Conservation (phyloP, 148 eudicot genomes). For the Chenopodium album region DNA sequence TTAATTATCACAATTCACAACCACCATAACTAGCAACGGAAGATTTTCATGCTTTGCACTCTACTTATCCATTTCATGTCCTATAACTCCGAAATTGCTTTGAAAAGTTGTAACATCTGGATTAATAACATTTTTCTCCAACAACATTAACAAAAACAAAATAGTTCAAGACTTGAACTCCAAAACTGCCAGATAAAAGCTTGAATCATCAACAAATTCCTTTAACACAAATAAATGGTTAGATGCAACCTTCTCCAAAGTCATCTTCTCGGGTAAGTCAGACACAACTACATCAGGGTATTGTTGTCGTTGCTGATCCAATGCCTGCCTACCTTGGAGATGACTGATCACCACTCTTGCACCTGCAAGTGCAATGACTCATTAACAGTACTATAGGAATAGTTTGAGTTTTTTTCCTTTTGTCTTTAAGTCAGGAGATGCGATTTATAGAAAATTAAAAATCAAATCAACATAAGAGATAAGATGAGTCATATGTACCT, state of each 20-base stretch:
- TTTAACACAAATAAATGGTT: conserved; percentile 42
- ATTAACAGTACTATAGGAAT: not conserved
- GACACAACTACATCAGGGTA: conserved; percentile 64
- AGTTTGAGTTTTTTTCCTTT: not conserved
- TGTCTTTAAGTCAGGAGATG: not conserved
- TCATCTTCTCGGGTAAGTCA: conserved; percentile 53
- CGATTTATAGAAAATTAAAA: no score
- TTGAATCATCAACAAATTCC: conserved; percentile 55
- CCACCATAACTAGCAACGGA: not conserved
- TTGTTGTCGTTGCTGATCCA: conserved; percentile 53
- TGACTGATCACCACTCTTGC: conserved; percentile 89
- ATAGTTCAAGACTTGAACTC: conserved; percentile 32
- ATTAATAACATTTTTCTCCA: not conserved
- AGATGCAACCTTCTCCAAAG: conserved; percentile 53
- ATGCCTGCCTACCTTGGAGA: conserved; percentile 59
- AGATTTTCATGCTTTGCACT: conserved; percentile 1
- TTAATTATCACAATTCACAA: not conserved
- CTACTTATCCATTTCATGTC: not conserved
- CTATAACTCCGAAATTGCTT: not conserved
- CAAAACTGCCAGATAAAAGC: conserved; percentile 61
- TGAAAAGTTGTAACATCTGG: not conserved
- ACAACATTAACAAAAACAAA: not conserved
- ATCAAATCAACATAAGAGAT: not conserved
- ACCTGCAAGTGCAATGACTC: conserved; percentile 40
- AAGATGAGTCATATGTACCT: conserved; percentile 41